These are phyloP conservation scores for Phytopythium cucurbitacearum DNA, from an alignment of 352 stramenopile genomes.

Conservation along the genomic window DNA sequence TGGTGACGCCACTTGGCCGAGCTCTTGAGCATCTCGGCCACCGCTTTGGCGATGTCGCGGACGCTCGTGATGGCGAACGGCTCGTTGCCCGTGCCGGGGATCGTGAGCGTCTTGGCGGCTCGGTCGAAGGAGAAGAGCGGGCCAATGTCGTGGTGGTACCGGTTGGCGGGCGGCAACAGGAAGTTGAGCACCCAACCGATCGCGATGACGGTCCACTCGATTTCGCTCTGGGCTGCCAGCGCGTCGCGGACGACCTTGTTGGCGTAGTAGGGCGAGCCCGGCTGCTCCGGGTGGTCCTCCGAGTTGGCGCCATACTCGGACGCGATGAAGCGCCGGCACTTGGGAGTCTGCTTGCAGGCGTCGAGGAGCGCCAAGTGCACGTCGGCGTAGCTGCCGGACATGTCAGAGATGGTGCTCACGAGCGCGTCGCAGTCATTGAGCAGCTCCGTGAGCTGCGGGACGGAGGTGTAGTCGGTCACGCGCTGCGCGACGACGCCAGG, in stretches of 20 bases:
- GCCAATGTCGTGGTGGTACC: conserved; percentile 16
- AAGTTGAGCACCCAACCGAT: conserved; percentile 30
- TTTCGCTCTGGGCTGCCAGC: conserved; percentile 17
- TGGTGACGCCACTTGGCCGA: conserved; percentile 22
- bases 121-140: conserved; percentile 17
- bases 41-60: conserved; percentile 16
- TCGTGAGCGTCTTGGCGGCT: conserved; percentile 21
- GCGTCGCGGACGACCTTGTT: conserved; percentile 12
- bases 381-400: conserved; percentile 6
- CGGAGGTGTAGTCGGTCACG: conserved; percentile 26
- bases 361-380: conserved; percentile 23
- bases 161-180: conserved; percentile 22
- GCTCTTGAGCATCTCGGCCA: conserved; percentile 17
- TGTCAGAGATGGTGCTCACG: conserved; percentile 20
- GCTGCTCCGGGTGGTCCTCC: conserved; percentile 18
- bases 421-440: conserved; percentile 28
- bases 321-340: conserved; percentile 46
- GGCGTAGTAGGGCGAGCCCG: conserved; percentile 6
- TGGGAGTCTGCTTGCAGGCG: conserved; percentile 24
- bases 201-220: conserved; percentile 32
- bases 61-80: conserved; percentile 17
- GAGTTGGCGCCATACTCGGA: conserved; percentile 28
- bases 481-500: conserved; percentile 23
- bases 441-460: conserved; percentile 11
- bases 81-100: conserved; percentile 28